Base-by-base conservation (phyloP, 257 asterid species). In the Solanum ahanhuiri region DNA sequence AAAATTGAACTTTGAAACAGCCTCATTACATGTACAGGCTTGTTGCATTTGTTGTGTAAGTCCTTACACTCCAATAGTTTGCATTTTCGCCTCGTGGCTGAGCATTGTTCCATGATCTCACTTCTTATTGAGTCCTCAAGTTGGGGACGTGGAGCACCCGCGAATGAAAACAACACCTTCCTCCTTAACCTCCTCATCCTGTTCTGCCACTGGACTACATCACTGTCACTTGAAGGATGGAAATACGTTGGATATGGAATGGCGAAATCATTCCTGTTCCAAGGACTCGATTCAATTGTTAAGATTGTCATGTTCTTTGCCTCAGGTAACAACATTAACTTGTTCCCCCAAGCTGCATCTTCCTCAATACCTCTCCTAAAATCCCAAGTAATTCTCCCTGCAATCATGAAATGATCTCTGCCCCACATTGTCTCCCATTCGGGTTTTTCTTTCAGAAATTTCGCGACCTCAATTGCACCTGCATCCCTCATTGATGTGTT, bases 191-290 rank as follows among this genome's bases (percentile, higher is more conserved):
- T 85, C 82, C 95, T 85, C 95, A 94, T 87, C 83, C 67, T 92
- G 37, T 60, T 87, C 85, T 94, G 98, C 98, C 98, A 94, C 18
- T 82, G 89, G 1, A 35, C 6, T 7, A 96, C 88, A 18, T 95
- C 95, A 2, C 51, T 85, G 3, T 91, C 93, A 2, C 33, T 91
- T 17, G 93, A 92, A 9, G 99, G 99, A 64, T 96, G 99, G 85
- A 96, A 96, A 51, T 93, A 95, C 0, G 99, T 95, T 5, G 99
- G 99, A 82, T 95, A 95, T 1, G 98, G 99, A 7, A 96, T 90
- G 0, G 98, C 99, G 4, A 96, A 93, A 30, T 95, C 98, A 51
- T 96, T 96, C 84, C 81, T 89, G 60, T 92, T 86, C 98, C 98
- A 95, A 0, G 98, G 98, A 88, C 98, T 93, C 3, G 99, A 93